Base-by-base conservation (phyloP, 192 early-diverging fungal species). In the Coemansia sp. region DNA sequence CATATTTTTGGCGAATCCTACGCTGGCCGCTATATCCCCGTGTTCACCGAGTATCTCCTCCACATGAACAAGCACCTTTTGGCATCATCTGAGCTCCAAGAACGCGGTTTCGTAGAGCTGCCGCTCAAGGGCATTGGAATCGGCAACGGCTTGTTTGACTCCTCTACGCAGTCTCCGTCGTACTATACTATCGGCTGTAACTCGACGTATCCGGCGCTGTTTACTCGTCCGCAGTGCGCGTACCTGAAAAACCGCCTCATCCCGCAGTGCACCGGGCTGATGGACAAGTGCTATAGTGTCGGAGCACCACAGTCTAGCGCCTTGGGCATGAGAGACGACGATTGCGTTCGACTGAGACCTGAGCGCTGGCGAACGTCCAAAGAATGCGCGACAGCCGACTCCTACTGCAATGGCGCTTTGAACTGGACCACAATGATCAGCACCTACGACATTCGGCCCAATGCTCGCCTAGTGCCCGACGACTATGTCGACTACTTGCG, bases 401-500 rank as follows among this genome's bases (percentile, higher is more conserved):
- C 75, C 26, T 63, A 63, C 40, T 86, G 82, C 68, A 77, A 65
- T 48, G 60, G 58, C 3, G 37, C 63, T 14, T 56, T 67, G 33
- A 67, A 60, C 41, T 65, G 66, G 60, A 75, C 69, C 22, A 92
- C 87, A 52, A 71, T 83, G 33, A 84, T 88, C 58, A 90, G 89
- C 77, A 83, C 90, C 19, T 84, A 88, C 62, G 77, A 86, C 54
- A 81, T 87, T 27, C 82, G 86, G 56, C 81, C 82, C 44, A 55
- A 59, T 26, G 69, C 58, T 22, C 85, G 84, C 52, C 54, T 75
- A 54, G 85, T 87, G 52, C 83, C 86, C 0, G 66, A 63, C 37
- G 86, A 88, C 59, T 88, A 89, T 58, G 81, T 86, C 32, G 43
- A 62, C 9, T 88, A 85, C 36, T 66, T 91, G 69, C 80, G 78